Evolutionary conservation across 2,329 filamentous ascomycete species (phyloP), one percentile per base, ranked within the genome.

Genomic region (Sporothrix globosa): DNA sequence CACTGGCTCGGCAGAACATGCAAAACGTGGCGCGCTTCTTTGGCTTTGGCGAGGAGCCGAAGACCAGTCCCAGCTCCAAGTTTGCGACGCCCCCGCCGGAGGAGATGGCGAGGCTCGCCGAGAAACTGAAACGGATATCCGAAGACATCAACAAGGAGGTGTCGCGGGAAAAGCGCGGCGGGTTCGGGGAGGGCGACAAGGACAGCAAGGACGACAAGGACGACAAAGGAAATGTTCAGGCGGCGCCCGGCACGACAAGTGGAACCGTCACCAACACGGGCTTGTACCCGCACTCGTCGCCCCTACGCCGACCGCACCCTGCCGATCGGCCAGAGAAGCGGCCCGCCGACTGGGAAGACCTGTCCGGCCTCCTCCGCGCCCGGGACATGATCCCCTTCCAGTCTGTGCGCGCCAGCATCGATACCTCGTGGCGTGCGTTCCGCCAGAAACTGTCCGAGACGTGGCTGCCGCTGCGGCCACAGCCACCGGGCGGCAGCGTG

Each of bases 401-500:
- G 10, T 53, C 72, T 17, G 21, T 73, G 13, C 72, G 73, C 54
- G 69, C 72, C 3, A 66, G 75, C 10, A 76, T 82, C 10, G 79
- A 81, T 67, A 76, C 75, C 6, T 76, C 81, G 0, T 79, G 77
- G 78, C 53, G 74, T 34, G 76, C 73, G 1, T 79, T 82, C 71
- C 77, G 74, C 65, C 72, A 77, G 70, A 83, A 78, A 3, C 80
- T 83, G 44, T 71, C 73, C 1, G 79, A 84, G 72, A 83, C 80
- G n/a, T 88, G 85, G 84, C 80, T 77, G 53, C 80, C 80, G 0
- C 77, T 81, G 7, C 78, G 77, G 60, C 77, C 78, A 9, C 78
- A 81, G 2, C 84, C 85, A 0, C 83, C 82, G 5, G 80, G 83
- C 13, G 87, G 87, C 4, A 83, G 82, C 67, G 79, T 89, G 61